Conservation (phyloP, 495 filamentous ascomycete species). For the Hypoxylon lienhwacheense region DNA sequence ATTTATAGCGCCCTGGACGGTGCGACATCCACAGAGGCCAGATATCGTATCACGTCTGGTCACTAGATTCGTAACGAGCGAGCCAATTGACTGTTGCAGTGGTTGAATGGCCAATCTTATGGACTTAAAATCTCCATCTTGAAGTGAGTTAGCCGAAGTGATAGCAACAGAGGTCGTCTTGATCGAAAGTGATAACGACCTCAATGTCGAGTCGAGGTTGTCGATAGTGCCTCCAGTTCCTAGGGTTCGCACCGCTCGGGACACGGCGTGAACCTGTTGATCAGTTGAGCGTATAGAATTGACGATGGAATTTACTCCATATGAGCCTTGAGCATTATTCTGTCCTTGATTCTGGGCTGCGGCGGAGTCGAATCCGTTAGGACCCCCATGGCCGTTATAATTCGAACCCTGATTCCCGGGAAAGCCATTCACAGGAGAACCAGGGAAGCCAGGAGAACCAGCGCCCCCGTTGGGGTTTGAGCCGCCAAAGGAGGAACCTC, state of each 20-base stretch:
- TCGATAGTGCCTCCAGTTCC: conserved; percentile 20
- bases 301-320: conserved; percentile 18
- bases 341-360: conserved; percentile 6
- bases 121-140: conserved; percentile 11
- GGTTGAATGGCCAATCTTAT: conserved; percentile 21
- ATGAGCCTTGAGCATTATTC: conserved; percentile 2
- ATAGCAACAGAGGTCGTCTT: conserved; percentile 11
- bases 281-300: conserved; percentile 20
- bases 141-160: background rate
- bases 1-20: conserved; percentile 18
- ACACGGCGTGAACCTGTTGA: conserved; percentile 19
- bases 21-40: conserved; percentile 21
- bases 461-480: conserved; percentile 5
- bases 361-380: background rate
- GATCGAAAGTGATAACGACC: conserved; percentile 20
- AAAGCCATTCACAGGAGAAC: background rate
- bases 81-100: conserved; percentile 21
- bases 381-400: conserved; percentile 1
- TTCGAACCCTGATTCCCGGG: background rate
- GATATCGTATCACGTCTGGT: conserved; percentile 16
- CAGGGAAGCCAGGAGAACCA: background rate
- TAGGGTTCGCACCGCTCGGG: conserved; percentile 15
- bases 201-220: conserved; percentile 14
- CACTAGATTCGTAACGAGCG: conserved; percentile 26
- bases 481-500: background rate